Evolutionary conservation across 1,284 basidiomycete genomes (phyloP).

Genomic region (Malassezia vespertilionis): DNA sequence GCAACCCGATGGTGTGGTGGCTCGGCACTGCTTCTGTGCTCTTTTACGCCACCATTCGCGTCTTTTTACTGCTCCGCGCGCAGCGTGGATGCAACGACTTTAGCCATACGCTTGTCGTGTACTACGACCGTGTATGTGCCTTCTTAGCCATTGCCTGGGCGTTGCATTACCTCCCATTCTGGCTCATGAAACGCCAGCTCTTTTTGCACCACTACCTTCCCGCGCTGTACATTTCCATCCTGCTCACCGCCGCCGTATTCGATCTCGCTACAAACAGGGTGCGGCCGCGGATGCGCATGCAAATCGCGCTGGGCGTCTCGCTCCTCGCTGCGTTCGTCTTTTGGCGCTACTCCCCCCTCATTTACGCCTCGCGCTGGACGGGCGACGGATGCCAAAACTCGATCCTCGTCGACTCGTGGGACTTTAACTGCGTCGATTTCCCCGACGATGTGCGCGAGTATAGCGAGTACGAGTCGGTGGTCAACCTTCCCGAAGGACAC

Average conservation of each 20-base stretch:
- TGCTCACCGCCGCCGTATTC: constrained; percentile 67
- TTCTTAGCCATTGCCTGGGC: constrained; percentile 88
- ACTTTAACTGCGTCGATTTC: constrained; percentile 68
- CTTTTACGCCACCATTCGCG: constrained; percentile 61
- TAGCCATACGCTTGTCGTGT: constrained; percentile 73
- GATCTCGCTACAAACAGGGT: constrained; percentile 72
- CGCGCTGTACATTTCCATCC: constrained; percentile 82
- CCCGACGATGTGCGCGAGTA: constrained; percentile 26
- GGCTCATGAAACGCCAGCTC: constrained; percentile 85
- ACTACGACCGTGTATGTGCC: constrained; percentile 79
- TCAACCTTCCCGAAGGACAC: constrained; percentile 12
- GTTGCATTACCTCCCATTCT: constrained; percentile 93
- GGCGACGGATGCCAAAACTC: constrained; percentile 63
- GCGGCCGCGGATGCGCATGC: constrained; percentile 63
- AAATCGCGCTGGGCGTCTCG: constrained; percentile 64
- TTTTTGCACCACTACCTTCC: constrained; percentile 97
- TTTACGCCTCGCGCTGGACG: constrained; percentile 82
- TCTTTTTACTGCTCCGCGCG: constrained; percentile 69
- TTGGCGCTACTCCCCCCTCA: constrained; percentile 66
- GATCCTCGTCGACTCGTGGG: constrained; percentile 84
- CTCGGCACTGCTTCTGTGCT: constrained; percentile 62
- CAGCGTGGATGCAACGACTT: constrained; percentile 86
- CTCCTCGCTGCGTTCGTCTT: constrained; percentile 69
- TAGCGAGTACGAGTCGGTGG: constrained; percentile 22
- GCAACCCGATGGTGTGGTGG: constrained; percentile 90